Conservation (phyloP, 768 basidiomycete genomes). For the Tulasnella sp. region DNA sequence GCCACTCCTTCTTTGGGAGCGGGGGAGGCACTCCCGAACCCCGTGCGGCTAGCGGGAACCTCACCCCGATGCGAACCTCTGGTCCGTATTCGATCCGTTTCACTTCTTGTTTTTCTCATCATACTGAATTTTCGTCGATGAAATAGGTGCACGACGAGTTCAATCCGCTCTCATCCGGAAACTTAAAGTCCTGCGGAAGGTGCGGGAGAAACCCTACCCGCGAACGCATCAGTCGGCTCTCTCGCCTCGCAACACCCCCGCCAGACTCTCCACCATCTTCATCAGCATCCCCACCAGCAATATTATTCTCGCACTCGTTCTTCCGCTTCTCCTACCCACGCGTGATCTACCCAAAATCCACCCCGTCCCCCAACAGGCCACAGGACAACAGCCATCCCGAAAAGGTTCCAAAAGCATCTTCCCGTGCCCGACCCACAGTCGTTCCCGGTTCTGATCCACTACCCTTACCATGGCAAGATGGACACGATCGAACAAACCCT, state of each 20-base stretch:
- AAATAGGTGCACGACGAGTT: constrained; percentile 74
- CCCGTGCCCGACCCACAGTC: constrained; percentile 65
- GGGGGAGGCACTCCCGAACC: not conserved
- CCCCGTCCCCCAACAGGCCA: not conserved
- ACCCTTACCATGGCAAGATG: constrained; percentile 74
- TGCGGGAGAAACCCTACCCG: constrained; percentile 21
- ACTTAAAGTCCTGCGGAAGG: constrained; percentile 9
- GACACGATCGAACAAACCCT: constrained; percentile 60
- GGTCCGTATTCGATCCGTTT: constrained; percentile 35
- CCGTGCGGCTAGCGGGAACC: not conserved
- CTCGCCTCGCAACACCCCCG: not conserved
- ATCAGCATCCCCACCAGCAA: constrained; percentile 39
- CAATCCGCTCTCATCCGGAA: constrained; percentile 67
- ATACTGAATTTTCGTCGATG: constrained; percentile 7
- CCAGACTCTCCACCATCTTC: constrained; percentile 26
- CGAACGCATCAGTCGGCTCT: constrained; percentile 22
- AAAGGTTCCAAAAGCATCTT: constrained; percentile 52
- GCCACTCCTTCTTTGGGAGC: constrained; percentile 3
- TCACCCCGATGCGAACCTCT: constrained; percentile 37
- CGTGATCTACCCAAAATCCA: constrained; percentile 3
- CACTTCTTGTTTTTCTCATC: too few species aligned
- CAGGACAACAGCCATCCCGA: not conserved
- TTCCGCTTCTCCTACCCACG: constrained; percentile 34
- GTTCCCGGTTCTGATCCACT: constrained; percentile 64
- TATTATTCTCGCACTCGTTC: constrained; percentile 64